Percentiles rank a stretch among this genome's conserved stretches.
These are phyloP conservation scores for Leccinum olivaceopallidum DNA, from an alignment of 768 basidiomycete species.

Conservation along the genomic window DNA sequence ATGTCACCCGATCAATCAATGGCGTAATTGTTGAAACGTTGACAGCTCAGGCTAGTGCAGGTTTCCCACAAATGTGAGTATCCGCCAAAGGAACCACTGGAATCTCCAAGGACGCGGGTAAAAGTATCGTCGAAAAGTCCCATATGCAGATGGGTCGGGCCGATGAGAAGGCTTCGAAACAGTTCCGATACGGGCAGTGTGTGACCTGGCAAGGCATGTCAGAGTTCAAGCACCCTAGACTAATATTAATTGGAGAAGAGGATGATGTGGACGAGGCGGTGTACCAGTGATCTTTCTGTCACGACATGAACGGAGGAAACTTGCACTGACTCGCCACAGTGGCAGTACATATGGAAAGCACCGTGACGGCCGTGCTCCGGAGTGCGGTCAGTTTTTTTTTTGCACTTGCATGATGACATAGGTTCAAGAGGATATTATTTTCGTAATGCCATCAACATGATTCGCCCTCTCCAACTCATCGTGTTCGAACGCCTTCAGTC, in stretches of 20 bases:
- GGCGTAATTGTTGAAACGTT: neutral
- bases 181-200: neutral
- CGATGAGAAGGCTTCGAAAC: neutral
- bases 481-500: no score
- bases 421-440: no score
- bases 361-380: no score
- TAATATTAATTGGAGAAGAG: neutral
- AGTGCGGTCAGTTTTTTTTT: no score
- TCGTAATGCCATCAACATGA: no score
- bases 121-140: neutral
- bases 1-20: neutral
- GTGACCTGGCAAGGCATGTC: neutral
- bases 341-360: no score
- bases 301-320: neutral
- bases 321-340: neutral
- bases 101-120: neutral
- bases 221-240: neutral
- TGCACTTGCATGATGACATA: no score
- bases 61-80: neutral
- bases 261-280: no score
- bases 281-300: neutral
- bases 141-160: neutral
- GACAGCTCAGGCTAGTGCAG: neutral
- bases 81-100: neutral
- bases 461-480: no score